phyloP scores from a whole-genome alignment of 2,329 filamentous ascomycete genomes.

The Colletotrichum camelliae region DNA sequence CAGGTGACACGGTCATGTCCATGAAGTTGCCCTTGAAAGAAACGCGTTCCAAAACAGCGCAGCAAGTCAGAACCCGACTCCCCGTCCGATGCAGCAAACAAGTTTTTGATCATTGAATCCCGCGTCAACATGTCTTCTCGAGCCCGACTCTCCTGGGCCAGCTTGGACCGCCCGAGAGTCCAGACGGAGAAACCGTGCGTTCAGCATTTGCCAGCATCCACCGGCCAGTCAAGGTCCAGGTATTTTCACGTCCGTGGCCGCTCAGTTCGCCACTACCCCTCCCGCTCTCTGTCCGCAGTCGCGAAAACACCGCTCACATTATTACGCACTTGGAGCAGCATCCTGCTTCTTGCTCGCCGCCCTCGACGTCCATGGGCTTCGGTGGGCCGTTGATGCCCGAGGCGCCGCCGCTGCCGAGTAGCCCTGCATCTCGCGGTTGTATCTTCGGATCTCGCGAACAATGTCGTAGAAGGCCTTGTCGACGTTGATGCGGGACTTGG shows the following conservation, averaged over 20 bases:
- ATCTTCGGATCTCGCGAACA: constrained; percentile 95
- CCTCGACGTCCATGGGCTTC: constrained; percentile 81
- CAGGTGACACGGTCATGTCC: background rate
- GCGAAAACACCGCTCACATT: constrained; percentile 65
- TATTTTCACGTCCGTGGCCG: constrained; percentile 10
- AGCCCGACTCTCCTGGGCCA: constrained; percentile 6
- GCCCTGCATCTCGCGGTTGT: constrained; percentile 97
- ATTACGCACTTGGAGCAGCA: constrained; percentile 89
- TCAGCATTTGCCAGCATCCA: constrained; percentile 15
- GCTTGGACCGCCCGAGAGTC: constrained; percentile 15
- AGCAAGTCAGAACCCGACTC: constrained; percentile 43
- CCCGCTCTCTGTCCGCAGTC: background rate
- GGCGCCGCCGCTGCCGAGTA: constrained; percentile 75
- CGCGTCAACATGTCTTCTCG: constrained; percentile 14
- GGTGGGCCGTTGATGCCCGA: constrained; percentile 65
- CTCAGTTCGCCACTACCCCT: constrained; percentile 1
- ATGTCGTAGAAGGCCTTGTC: constrained; percentile 99
- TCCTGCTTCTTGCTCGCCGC: constrained; percentile 70
- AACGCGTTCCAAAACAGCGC: constrained; percentile 14
- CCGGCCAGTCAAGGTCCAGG: constrained; percentile 9
- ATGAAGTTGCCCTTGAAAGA: constrained; percentile 20
- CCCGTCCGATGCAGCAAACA: constrained; percentile 41
- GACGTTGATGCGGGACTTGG: constrained; percentile 97
- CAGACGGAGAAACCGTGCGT: constrained; percentile 10
- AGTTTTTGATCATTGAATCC: constrained; percentile 23